Conservation (phyloP, 306 rosid genomes). For the Cucumis cinereus region DNA sequence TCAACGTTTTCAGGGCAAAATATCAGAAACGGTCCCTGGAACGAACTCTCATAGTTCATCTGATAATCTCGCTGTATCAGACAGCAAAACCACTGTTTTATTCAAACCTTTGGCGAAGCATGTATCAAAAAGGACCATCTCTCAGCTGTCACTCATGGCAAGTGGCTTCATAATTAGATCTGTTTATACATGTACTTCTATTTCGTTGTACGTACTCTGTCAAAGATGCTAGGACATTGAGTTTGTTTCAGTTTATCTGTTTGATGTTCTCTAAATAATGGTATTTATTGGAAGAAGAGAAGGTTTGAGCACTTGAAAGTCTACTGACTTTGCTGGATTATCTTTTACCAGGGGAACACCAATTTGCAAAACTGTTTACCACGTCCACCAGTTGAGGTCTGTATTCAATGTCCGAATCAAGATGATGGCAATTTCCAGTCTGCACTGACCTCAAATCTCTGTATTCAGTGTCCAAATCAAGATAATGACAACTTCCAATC, state of each 20-base stretch:
- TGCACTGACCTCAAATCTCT: conserved; percentile 21
- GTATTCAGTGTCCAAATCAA: conserved; percentile 27
- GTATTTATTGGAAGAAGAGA: not conserved
- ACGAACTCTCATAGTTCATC: conserved; percentile 15
- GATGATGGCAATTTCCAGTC: conserved; percentile 23
- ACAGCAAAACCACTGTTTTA: conserved; percentile 34
- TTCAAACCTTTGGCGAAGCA: conserved; percentile 80
- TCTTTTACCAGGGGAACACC: conserved; percentile 53
- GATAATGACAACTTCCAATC: conserved; percentile 24
- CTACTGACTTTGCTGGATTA: not conserved
- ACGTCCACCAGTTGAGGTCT: conserved; percentile 20
- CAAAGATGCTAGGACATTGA: not conserved
- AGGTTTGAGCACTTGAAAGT: not conserved
- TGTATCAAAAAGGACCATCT: conserved; percentile 69
- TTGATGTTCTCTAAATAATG: not conserved
- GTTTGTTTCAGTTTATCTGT: not conserved
- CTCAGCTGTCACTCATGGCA: conserved; percentile 78
- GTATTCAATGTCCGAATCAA: conserved; percentile 28
- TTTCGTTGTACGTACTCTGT: not conserved
- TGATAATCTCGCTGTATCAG: conserved; percentile 31
- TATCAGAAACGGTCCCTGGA: conserved; percentile 22
- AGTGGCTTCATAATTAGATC: conserved; percentile 11
- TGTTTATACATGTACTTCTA: not conserved
- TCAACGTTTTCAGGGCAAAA: conserved; percentile 35
- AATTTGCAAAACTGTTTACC: conserved; percentile 31